Evolutionary conservation across 306 rosid genomes (phyloP), one percentile per base, ranked within the genome.

Genomic region (Rubus idaeus): DNA sequence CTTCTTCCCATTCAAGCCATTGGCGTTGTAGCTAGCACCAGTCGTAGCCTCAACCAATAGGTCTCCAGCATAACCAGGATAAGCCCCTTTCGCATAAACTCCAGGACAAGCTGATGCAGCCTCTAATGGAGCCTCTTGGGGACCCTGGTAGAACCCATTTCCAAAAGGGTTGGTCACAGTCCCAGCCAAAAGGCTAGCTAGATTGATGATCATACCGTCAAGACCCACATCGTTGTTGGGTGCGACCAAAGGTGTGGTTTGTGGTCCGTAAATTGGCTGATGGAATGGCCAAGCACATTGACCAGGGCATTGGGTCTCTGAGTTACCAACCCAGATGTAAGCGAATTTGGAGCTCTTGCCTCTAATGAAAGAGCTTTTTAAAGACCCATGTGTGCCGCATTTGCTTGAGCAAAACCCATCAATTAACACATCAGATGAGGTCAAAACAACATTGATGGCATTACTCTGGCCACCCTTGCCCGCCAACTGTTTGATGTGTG

Each of bases 261-360:
- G 91, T 2, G 94, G 97, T 2, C 94, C 97, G n/a, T 89, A 91
- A 21, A 89, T 86, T 51, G 97, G 97, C 79, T 91, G 94, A 80
- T 91, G 97, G 84, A 89, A 91, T 0, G 93, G 96, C 96, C 93
- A 91, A 2, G 93, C 90, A 77, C 96, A 91, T 13, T 91, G 96
- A 7, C 97, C 94, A 0, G 97, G 87, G 71, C 97, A 91, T 67
- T 91, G 92, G 0, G 84, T 83, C 56, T 86, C 92, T 0, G 94
- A 86, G 85, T 91, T 91, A 0, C 94, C 94, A 0, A 91, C 91
- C 97, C 94, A 91, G 1, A 91, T 78, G 80, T 86, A 91, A 0
- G 90, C 89, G 13, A 86, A 91, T 62, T 78, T 90, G 44, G 72
- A 40, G 4, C 60, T 63, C 74, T 83, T 86, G 0, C 84, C 81